Evolutionary conservation across 1,284 basidiomycete species (phyloP).

Genomic region (Schizophyllum commune): DNA sequence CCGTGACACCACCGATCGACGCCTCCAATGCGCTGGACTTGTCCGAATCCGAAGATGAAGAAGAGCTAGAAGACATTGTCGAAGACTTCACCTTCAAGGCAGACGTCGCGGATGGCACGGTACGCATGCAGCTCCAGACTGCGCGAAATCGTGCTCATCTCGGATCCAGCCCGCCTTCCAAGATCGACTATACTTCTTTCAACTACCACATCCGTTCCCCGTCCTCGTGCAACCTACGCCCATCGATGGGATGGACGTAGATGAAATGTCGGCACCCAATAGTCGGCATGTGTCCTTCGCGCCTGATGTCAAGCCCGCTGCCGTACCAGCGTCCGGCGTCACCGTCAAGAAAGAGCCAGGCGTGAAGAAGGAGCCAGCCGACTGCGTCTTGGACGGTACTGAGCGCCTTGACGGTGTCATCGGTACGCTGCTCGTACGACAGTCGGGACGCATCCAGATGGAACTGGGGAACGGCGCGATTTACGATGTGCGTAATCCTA

Average conservation of each 20-base stretch:
- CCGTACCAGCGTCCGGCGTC: constrained; percentile 14
- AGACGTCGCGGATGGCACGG: constrained; percentile 23
- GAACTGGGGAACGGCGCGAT: constrained; percentile 73
- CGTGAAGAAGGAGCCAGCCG: not conserved
- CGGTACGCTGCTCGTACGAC: constrained; percentile 77
- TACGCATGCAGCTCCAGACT: constrained; percentile 21
- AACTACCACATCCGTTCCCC: constrained; percentile 89
- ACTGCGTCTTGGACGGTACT: not conserved
- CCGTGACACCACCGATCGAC: constrained; percentile 39
- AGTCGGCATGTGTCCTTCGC: constrained; percentile 56
- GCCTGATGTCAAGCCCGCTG: constrained; percentile 40
- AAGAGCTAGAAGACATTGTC: constrained; percentile 78
- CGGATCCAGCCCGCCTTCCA: constrained; percentile 31
- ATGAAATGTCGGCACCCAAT: constrained; percentile 19
- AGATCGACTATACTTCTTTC: constrained; percentile 83
- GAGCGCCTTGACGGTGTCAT: constrained; percentile 63
- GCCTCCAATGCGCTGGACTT: constrained; percentile 70
- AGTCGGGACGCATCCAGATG: constrained; percentile 83
- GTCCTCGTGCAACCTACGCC: constrained; percentile 40
- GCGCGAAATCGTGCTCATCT: constrained; percentile 4
- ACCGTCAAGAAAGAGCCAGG: constrained; percentile 22
- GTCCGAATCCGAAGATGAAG: constrained; percentile 81
- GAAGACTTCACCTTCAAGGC: constrained; percentile 64
- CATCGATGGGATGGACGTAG: constrained; percentile 12
- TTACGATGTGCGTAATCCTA: constrained; percentile 56